Evolutionary conservation across 2,329 filamentous ascomycete genomes (phyloP).

Genomic region (Ceratocystis cacaofunesta): DNA sequence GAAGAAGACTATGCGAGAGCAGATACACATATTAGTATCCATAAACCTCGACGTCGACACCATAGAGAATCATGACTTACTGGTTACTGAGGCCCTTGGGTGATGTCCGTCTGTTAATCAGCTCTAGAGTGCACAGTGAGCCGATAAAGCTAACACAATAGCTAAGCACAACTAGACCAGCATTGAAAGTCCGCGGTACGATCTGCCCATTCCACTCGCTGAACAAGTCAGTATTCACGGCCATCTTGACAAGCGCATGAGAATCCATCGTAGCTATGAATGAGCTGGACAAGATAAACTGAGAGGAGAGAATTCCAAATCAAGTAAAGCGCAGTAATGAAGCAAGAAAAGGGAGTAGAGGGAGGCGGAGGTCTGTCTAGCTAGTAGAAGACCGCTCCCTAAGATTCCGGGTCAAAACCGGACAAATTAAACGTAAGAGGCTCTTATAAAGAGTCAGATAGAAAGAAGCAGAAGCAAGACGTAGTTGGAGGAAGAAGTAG

Average conservation of each 20-base stretch:
- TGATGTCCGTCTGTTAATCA: conserved; percentile 63
- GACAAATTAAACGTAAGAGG: not conserved
- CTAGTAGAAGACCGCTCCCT: not conserved
- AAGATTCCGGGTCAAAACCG: not conserved
- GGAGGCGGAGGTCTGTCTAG: not conserved
- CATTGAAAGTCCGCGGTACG: conserved; percentile 36
- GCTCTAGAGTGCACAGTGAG: conserved; percentile 62
- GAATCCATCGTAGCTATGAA: not conserved
- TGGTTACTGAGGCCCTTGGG: conserved; percentile 54
- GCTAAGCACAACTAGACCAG: conserved; percentile 56
- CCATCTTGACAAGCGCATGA: not conserved
- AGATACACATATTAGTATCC: not conserved
- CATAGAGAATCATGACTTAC: conserved; percentile 30
- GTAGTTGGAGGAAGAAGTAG: too few species aligned
- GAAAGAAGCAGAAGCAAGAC: too few species aligned
- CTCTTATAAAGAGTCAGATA: not conserved
- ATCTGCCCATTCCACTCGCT: conserved; percentile 30
- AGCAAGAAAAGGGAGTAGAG: not conserved
- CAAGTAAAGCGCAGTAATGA: not conserved
- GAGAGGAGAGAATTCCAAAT: not conserved
- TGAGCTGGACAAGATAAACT: too few species aligned
- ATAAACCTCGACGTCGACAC: not conserved
- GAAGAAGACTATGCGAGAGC: conserved; percentile 36
- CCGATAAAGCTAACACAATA: conserved; percentile 65
- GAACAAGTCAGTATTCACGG: conserved; percentile 23